Conservation (phyloP, 225 moss, liverwort and hornwort genomes). For the Climacium dendroides region DNA sequence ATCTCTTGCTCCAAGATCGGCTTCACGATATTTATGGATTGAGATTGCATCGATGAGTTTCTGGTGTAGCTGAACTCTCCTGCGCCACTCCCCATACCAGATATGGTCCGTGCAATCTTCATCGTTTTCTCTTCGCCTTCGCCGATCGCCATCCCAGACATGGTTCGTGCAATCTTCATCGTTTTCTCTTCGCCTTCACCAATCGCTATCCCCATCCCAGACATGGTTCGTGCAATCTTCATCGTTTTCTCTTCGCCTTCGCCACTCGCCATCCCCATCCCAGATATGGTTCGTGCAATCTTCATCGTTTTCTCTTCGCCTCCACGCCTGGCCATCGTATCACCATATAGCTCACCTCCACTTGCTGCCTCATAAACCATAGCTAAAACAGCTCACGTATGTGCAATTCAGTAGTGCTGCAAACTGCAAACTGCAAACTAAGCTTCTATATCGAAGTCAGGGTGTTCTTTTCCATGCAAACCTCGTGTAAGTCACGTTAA, state of each 20-base stretch:
- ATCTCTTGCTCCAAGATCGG: slow-evolving; percentile 4
- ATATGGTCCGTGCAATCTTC: neutral
- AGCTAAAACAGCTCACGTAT: neutral
- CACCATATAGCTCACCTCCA: neutral
- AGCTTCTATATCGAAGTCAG: neutral
- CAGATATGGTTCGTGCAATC: neutral
- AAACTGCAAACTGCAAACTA: neutral
- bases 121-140: too few species aligned
- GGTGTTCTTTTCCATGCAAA: neutral
- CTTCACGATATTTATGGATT: neutral
- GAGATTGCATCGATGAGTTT: neutral
- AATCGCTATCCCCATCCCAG: neutral
- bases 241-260: neutral
- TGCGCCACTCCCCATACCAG: neutral
- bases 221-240: neutral
- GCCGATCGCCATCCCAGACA: too few species aligned
- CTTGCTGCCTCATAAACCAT: neutral
- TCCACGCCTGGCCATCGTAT: neutral
- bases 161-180: too few species aligned
- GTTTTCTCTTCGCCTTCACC: neutral
- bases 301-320: neutral
- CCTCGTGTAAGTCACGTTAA: neutral
- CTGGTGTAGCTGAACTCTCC: slow-evolving; percentile 17
- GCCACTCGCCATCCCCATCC: neutral
- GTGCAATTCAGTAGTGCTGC: neutral